Evolutionary conservation across 371 early-diverging fungal genomes (phyloP).

Genomic region (Zychaea mexicana): DNA sequence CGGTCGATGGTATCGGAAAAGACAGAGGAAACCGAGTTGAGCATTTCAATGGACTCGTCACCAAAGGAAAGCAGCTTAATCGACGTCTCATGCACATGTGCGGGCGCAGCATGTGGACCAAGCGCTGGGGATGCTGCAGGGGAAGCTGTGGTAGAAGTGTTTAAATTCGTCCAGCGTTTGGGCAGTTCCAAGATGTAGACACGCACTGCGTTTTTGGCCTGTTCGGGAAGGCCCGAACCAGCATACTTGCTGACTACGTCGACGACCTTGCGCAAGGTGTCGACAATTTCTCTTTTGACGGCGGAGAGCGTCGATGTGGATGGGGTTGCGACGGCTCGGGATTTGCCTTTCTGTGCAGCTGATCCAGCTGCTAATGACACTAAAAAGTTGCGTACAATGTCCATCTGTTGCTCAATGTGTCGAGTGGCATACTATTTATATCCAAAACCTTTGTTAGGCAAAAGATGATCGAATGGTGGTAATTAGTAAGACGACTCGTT

Average conservation of each 20-base stretch:
- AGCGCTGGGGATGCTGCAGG: constrained; percentile 44
- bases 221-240: constrained; percentile 82
- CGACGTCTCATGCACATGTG: constrained; percentile 49
- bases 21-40: constrained; percentile 77
- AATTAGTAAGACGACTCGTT: too few species aligned
- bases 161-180: constrained; percentile 75
- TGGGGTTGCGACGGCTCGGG: constrained; percentile 18
- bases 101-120: constrained; percentile 39
- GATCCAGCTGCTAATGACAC: constrained; percentile 52
- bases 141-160: constrained; percentile 33
- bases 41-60: constrained; percentile 82
- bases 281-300: constrained; percentile 83
- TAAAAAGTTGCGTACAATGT: constrained; percentile 66
- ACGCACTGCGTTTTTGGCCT: constrained; percentile 83
- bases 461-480: too few species aligned
- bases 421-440: constrained; percentile 73
- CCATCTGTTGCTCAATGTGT: constrained; percentile 83
- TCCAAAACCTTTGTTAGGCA: too few species aligned
- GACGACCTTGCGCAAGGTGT: constrained; percentile 86
- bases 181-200: constrained; percentile 86
- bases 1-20: constrained; percentile 79
- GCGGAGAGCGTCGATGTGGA: constrained; percentile 49
- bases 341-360: not conserved
- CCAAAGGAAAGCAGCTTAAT: constrained; percentile 68
- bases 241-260: constrained; percentile 89